Evolutionary conservation across 169 alveolate genomes (phyloP).

Genomic region (Plasmodium blacklocki): DNA sequence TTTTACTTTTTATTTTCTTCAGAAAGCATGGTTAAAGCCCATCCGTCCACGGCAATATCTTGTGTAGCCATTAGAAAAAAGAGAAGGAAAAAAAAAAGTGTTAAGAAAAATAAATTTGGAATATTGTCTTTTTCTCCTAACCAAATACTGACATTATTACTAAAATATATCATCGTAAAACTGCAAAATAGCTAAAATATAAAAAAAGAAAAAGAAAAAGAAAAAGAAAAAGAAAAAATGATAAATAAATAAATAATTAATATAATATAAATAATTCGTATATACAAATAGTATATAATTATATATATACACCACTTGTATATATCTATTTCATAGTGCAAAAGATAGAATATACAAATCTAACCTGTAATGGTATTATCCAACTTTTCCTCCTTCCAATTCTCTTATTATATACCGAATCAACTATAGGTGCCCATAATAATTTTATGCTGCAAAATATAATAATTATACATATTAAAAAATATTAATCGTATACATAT

Average conservation of each 20-base stretch:
- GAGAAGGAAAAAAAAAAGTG: constrained; percentile 78
- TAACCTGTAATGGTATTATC: constrained; percentile 92
- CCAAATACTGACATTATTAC: constrained; percentile 79
- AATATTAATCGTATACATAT: neutral
- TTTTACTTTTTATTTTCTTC: constrained; percentile 82
- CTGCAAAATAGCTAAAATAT: constrained; percentile 78
- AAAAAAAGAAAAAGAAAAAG: neutral
- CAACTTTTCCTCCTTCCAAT: constrained; percentile 95
- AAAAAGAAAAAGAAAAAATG: neutral
- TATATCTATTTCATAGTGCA: too few species aligned
- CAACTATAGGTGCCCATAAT: constrained; percentile 96
- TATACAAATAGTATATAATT: too few species aligned
- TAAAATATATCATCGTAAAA: constrained; percentile 75
- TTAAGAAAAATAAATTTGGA: constrained; percentile 70
- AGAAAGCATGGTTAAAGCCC: constrained; percentile 94
- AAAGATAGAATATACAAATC: neutral
- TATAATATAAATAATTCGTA: neutral
- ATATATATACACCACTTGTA: too few species aligned
- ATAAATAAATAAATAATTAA: neutral
- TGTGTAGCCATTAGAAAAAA: constrained; percentile 92
- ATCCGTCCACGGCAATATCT: constrained; percentile 97
- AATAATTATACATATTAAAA: neutral
- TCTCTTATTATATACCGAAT: constrained; percentile 84
- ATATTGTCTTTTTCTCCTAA: constrained; percentile 70
- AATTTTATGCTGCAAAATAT: constrained; percentile 88